A percentile compares a stretch with the other conserved stretches of the same genome.
Conservation (phyloP, 2,329 filamentous ascomycete genomes). For the Truncatella angustata region DNA sequence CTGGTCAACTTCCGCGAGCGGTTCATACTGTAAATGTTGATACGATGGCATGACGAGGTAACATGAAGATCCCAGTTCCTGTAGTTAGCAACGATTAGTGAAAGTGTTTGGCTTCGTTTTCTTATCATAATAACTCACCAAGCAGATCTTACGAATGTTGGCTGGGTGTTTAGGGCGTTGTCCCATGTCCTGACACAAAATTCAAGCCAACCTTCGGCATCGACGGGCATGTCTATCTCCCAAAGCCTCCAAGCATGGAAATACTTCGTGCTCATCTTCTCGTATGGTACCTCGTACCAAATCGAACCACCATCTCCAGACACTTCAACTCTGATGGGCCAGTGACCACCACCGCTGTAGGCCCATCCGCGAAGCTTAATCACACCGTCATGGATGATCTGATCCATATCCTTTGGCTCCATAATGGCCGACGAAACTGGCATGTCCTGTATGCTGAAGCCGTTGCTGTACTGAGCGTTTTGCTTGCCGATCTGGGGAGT, state of each 20-base stretch:
- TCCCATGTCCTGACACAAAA: conserved; percentile 60
- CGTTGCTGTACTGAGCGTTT: conserved; percentile 56
- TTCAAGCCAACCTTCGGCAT: conserved; percentile 61
- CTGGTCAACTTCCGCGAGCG: conserved; percentile 45
- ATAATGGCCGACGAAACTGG: conserved; percentile 67
- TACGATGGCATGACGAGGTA: conserved; percentile 59
- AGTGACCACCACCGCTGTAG: conserved; percentile 54
- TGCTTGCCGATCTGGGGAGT: conserved; percentile 68
- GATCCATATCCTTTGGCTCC: conserved; percentile 58
- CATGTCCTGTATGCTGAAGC: conserved; percentile 71
- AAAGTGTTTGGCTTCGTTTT: background rate
- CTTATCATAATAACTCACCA: conserved; percentile 35
- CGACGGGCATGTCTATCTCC: conserved; percentile 61
- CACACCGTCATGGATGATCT: conserved; percentile 57
- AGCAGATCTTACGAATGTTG: conserved; percentile 48
- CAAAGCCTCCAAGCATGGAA: conserved; percentile 65
- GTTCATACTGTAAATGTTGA: conserved; percentile 64
- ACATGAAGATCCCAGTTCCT: conserved; percentile 67
- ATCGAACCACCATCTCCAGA: conserved; percentile 60
- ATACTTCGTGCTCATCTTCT: conserved; percentile 61
- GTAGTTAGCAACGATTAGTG: background rate
- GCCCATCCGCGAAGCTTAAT: conserved; percentile 59
- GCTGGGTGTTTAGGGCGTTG: conserved; percentile 60
- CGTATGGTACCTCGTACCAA: conserved; percentile 62
- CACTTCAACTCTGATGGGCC: conserved; percentile 63